Base-by-base conservation (phyloP, 768 basidiomycete genomes). In the Rhizopogon vinicolor region DNA sequence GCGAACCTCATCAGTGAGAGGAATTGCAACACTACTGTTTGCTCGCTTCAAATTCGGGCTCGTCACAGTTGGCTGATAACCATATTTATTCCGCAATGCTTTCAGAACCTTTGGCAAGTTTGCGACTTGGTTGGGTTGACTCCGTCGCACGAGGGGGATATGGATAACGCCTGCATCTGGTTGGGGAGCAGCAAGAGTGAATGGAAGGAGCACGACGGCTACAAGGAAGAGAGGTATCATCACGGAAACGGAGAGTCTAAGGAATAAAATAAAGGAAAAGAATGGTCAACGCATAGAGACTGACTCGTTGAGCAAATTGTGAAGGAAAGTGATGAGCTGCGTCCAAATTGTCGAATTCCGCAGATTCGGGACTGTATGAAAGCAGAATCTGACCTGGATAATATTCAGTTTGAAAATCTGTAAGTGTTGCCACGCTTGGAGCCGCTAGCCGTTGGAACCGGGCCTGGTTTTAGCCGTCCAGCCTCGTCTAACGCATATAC, bases 1-100 rank as follows among this genome's bases (percentile, higher is more conserved):
- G 35, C 74, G 14, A 46, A 83, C 83, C 74, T 85, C 80, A 68
- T 87, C 79, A 7, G 72, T 76, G 44, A 82, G 67, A 1, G 69
- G 50, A 7, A 84, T 60, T 13, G 65, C 61, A 2, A 72, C 70
- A 3, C 70, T 68, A 3, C 71, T 68, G 41, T 64, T 62, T 5
- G 72, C 75, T 25, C 81, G 69, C 58, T 74, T 60, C 14, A 54
- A 52, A 53, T 57, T 35, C 12, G 56, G n/a, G 4, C 1, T 33
- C 35, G 16, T 22, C 14, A 13, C 5, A 37, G 7, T 22, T 16
- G 60, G 19, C 0, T 44, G 44, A 55, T 63, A 73, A 6, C 74
- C 73, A 57, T 85, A 86, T 68, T 82, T 85, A 41, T 19, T n/a
- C 44, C 79, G 68, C 18, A 84, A 56, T 31, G 63, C 58, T 31